Evolutionary conservation across 805 yeast species (phyloP).

Genomic region (Ogataea zsoltii): DNA sequence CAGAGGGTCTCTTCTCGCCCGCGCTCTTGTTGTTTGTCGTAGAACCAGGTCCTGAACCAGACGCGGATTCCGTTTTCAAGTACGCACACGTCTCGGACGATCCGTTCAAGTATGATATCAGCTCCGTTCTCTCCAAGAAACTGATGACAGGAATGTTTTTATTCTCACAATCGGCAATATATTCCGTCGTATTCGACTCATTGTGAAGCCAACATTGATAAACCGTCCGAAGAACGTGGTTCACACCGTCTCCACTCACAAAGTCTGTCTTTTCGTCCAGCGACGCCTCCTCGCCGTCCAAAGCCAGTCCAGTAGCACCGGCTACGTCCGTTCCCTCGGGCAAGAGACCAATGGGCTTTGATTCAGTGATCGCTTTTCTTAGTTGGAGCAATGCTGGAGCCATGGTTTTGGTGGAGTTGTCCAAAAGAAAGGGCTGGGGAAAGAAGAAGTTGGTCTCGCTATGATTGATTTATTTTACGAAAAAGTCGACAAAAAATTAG

Average conservation of each 20-base stretch:
- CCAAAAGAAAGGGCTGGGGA: too few relatives aligned
- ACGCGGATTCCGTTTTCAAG: slow-evolving; percentile 31
- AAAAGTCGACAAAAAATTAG: background rate
- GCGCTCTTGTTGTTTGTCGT: slow-evolving; percentile 4
- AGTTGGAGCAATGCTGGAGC: slow-evolving; percentile 15
- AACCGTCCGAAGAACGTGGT: slow-evolving; percentile 56
- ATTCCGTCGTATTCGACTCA: slow-evolving; percentile 77
- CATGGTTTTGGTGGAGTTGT: background rate
- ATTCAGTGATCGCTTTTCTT: slow-evolving; percentile 19
- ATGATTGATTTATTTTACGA: background rate
- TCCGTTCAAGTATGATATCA: slow-evolving; percentile 80
- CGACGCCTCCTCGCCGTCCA: slow-evolving; percentile 19
- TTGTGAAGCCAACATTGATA: slow-evolving; percentile 77
- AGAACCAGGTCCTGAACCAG: slow-evolving; percentile 1
- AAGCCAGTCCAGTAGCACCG: slow-evolving; percentile 18
- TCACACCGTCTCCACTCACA: slow-evolving; percentile 42
- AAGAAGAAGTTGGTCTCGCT: too few relatives aligned
- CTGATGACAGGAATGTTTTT: slow-evolving; percentile 67
- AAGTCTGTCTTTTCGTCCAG: slow-evolving; percentile 49
- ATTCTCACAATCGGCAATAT: slow-evolving; percentile 69
- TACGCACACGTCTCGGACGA: slow-evolving; percentile 59
- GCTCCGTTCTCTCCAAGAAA: slow-evolving; percentile 82
- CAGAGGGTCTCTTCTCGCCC: slow-evolving; percentile 5
- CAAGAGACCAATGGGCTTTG: slow-evolving; percentile 11
- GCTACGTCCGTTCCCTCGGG: slow-evolving; percentile 23